Conservation (phyloP, 768 basidiomycete species). For the Naganishia onofrii region DNA sequence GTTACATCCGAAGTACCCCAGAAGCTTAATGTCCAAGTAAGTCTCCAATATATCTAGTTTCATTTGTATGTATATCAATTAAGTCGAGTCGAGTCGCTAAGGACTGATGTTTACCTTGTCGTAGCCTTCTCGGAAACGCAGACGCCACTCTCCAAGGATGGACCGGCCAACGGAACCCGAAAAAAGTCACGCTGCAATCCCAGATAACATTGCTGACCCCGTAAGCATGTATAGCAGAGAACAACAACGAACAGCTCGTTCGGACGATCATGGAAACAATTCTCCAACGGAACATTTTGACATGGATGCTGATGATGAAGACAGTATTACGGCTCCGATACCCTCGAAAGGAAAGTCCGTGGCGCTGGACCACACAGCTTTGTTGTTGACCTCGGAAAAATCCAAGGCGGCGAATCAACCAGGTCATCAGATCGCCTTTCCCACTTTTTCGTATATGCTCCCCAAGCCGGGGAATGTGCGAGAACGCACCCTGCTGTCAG, state of each 20-base stretch:
- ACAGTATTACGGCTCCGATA: neutral
- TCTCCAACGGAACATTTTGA: neutral
- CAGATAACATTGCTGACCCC: neutral
- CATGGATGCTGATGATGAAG: neutral
- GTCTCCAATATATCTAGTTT: too few species aligned
- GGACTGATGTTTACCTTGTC: too few species aligned
- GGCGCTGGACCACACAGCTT: neutral
- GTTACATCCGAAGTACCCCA: too few species aligned
- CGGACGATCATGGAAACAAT: too few species aligned
- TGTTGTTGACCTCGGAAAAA: neutral
- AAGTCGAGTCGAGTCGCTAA: too few species aligned
- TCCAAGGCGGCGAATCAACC: neutral
- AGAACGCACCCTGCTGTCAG: neutral
- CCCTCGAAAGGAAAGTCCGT: neutral
- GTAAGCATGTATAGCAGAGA: too few species aligned
- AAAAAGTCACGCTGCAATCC: neutral
- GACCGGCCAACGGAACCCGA: neutral
- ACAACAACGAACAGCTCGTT: too few species aligned
- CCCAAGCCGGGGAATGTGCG: neutral
- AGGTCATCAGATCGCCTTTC: neutral
- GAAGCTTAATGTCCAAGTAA: too few species aligned
- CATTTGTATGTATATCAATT: too few species aligned
- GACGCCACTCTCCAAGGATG: neutral
- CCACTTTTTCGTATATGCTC: neutral
- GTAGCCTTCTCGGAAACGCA: neutral